phyloP scores from a whole-genome alignment of 2,329 filamentous ascomycete species.

The Didymella sp. region DNA sequence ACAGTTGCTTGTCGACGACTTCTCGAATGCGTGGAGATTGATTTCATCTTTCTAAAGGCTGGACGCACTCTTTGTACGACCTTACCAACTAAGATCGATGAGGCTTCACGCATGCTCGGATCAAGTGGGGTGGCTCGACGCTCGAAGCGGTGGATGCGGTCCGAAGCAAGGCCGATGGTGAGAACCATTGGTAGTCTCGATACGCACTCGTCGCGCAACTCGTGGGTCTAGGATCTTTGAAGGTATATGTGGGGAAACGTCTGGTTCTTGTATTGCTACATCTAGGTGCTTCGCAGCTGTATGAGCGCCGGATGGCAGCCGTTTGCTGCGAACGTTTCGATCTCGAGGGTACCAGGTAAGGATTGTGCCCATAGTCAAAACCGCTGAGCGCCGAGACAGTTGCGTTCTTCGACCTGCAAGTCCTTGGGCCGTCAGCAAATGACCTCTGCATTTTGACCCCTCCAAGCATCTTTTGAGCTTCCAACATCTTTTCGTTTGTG shows the following conservation, averaged over 20 bases:
- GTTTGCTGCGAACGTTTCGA: conserved; percentile 23
- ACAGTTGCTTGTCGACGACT: neutral
- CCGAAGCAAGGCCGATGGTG: conserved; percentile 19
- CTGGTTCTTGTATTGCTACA: conserved; percentile 40
- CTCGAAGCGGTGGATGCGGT: conserved; percentile 20
- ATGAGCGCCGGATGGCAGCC: conserved; percentile 32
- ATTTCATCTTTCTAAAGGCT: neutral
- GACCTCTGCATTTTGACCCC: neutral
- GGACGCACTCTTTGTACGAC: neutral
- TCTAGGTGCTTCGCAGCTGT: conserved; percentile 34
- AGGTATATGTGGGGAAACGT: conserved; percentile 17
- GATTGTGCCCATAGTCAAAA: conserved; percentile 3
- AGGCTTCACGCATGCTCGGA: conserved; percentile 20
- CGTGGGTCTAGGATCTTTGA: conserved; percentile 9
- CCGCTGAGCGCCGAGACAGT: conserved; percentile 10
- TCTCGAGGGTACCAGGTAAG: conserved; percentile 21
- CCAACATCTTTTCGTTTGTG: neutral
- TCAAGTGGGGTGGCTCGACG: conserved; percentile 13
- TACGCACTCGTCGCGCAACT: conserved; percentile 24
- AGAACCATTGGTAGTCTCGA: conserved; percentile 19
- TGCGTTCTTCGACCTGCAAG: conserved; percentile 14
- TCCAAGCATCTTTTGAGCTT: neutral
- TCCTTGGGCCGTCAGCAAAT: conserved; percentile 27
- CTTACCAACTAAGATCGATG: conserved; percentile 1
- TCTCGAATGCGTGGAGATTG: neutral